Base-by-base conservation (phyloP, 306 rosid species). In the Cucumis melo region DNA sequence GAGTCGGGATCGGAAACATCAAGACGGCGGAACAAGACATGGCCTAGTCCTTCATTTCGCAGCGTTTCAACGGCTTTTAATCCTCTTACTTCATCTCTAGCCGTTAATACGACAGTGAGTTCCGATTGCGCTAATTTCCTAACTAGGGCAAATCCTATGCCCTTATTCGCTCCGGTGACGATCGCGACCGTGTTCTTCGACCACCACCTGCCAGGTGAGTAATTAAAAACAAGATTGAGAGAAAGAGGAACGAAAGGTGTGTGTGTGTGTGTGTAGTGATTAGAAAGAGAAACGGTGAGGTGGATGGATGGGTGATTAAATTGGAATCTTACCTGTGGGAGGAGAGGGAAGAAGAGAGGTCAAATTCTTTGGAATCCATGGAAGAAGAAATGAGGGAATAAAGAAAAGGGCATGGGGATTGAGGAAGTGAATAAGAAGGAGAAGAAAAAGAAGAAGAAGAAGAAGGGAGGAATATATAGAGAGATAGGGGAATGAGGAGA, bases 141-240 rank as follows among this genome's bases (percentile, higher is more conserved):
- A 83, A 83, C 96, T 21, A 94, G 8, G 4, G 96, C 95, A 78
- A 73, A 90, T 15, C 99, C 99, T 21, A 94, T 92, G 8, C 99
- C 99, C 24, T 81, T 85, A 87, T 94, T 94, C 4, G 92, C 93
- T 66, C 97, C 99, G 0, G 99, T 92, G 38, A 94, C 99, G 80
- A 94, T 85, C 13, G 93, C 97, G 54, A 84, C 89, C 3, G 91
- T 90, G 42, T 90, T 88, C 81, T 60, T 78, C 9, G 92, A 84
- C 99, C 99, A 94, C 99, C 99, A 94, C 46, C 99, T 93, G 61
- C 77, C 77, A 50, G 0, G 10, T 1, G 24, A 50, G 15, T 9
- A 42, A 42, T 42, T 9, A 42, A 42, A 42, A 41, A 42, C 10
- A 7, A 48, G 17, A 48, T 12, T 3, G 15, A 48, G 19, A 14